Base-by-base conservation (phyloP, 1,284 basidiomycete genomes). In the Heliocybe sulcata region DNA sequence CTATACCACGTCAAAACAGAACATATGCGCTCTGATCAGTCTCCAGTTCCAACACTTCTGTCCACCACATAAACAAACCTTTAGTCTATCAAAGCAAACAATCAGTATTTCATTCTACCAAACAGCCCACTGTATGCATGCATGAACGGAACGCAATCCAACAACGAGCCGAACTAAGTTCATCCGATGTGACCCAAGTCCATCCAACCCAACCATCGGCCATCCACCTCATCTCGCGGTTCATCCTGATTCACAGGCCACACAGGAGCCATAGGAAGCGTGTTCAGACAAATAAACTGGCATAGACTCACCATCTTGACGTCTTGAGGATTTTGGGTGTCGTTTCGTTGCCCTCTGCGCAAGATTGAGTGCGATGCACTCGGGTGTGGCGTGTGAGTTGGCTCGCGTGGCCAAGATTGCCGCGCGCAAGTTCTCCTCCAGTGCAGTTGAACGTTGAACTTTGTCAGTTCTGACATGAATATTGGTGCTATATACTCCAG, bases 1-100 rank as follows among this genome's bases (percentile, higher is more conserved):
- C 90, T 92, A 70, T 69, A 58, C 63, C 62, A 60, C 62, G 56
- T 65, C 60, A 65, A 50, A 63, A 35, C 19, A 45, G 50, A 59
- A 55, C 51, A n/a, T 51, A 47, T 29, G 55, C 47, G 12, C 23
- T 19, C 47, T 53, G 52, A 60, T 66, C 57, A 67, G 62, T 58
- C 56, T 26, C 56, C 33, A 23, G 12, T 14, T 14, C 4, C 6
- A 60, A 38, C n/a, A 31, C 53, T 50, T 51, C 22, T 45, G 4
- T 31, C 26, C 52, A 55, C 2, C 45, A 38, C 29, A 4, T 16
- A 52, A 64, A 77, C 82, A 67, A 75, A 90, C 87, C 88, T 89
- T 90, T 89, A 69, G 83, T 86, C 85, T 86, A 73, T 8, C 54
- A 61, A 69, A 63, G 50, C 62, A 60, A 60, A 27, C 22, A 1